Conservation (phyloP, 2,329 filamentous ascomycete species). For the Pyrenochaeta sp. region DNA sequence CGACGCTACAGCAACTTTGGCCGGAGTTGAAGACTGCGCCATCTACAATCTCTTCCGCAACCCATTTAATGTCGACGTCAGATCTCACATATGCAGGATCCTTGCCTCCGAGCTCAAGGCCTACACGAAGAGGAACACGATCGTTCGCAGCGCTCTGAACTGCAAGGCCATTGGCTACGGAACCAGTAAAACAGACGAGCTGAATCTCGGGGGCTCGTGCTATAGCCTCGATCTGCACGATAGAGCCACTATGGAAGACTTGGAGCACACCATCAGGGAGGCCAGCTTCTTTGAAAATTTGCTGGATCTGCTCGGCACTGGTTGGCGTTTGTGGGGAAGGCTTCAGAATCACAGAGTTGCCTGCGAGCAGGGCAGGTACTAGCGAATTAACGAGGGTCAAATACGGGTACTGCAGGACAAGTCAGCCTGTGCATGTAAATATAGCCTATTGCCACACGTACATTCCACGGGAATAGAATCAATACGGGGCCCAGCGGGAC, state of each 20-base stretch:
- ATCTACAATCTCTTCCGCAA: conserved; percentile 92
- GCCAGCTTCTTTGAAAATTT: conserved; percentile 80
- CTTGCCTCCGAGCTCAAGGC: conserved; percentile 92
- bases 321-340: conserved; percentile 95
- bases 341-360: conserved; percentile 92
- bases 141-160: conserved; percentile 86
- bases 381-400: conserved; percentile 91
- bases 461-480: conserved; percentile 95
- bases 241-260: conserved; percentile 88
- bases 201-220: conserved; percentile 79
- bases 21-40: conserved; percentile 97
- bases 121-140: conserved; percentile 79
- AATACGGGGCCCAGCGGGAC: conserved; percentile 86
- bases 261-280: conserved; percentile 85
- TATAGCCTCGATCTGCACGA: conserved; percentile 76
- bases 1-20: conserved; percentile 95
- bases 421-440: conserved; percentile 23
- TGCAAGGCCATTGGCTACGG: conserved; percentile 83
- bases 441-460: conserved; percentile 58
- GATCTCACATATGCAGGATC: conserved; percentile 88
- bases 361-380: conserved; percentile 87
- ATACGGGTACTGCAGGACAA: conserved; percentile 80
- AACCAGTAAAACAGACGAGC: conserved; percentile 92
- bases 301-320: conserved; percentile 81
- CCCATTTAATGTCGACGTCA: conserved; percentile 90